These are phyloP conservation scores for Schwanniomyces sp. DNA, from an alignment of 805 yeast genomes.

Conservation along the genomic window DNA sequence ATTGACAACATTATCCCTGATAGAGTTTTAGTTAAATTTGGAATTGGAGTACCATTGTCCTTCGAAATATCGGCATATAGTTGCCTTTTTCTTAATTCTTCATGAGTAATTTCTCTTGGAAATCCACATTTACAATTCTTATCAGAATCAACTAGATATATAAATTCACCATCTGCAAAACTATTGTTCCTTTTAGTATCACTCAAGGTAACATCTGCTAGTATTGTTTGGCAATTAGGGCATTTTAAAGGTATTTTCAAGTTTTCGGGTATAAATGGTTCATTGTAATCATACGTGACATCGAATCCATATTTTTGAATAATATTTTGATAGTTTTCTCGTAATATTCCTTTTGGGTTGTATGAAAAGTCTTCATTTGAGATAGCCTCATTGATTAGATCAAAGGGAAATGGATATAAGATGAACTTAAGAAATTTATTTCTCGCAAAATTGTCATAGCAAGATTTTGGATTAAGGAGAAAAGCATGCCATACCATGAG, in stretches of 20 bases:
- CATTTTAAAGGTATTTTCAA: constrained; percentile 8
- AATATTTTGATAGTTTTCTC: too few species aligned
- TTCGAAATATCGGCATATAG: constrained; percentile 5
- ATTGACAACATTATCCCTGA: too few species aligned
- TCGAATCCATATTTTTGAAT: background rate
- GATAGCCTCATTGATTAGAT: background rate
- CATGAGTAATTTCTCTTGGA: constrained; percentile 1
- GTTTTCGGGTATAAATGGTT: background rate
- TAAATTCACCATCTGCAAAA: constrained; percentile 9
- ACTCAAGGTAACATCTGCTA: constrained; percentile 7
- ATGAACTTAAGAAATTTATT: constrained; percentile 9
- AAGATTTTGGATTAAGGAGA: constrained; percentile 16
- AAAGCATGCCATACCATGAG: constrained; percentile 23
- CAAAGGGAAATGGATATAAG: constrained; percentile 10
- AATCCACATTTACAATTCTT: constrained; percentile 15
- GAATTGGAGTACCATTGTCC: too few species aligned
- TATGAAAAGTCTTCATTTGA: too few species aligned
- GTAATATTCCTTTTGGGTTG: too few species aligned
- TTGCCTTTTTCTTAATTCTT: constrained; percentile 4
- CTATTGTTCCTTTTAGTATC: constrained; percentile 2
- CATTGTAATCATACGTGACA: background rate
- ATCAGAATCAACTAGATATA: background rate
- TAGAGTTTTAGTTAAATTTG: too few species aligned
- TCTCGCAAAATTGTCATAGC: constrained; percentile 12
- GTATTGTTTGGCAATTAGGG: constrained; percentile 10